Evolutionary conservation across 176 grass and related monocot species (phyloP).

Genomic region (Eleusine coracana): DNA sequence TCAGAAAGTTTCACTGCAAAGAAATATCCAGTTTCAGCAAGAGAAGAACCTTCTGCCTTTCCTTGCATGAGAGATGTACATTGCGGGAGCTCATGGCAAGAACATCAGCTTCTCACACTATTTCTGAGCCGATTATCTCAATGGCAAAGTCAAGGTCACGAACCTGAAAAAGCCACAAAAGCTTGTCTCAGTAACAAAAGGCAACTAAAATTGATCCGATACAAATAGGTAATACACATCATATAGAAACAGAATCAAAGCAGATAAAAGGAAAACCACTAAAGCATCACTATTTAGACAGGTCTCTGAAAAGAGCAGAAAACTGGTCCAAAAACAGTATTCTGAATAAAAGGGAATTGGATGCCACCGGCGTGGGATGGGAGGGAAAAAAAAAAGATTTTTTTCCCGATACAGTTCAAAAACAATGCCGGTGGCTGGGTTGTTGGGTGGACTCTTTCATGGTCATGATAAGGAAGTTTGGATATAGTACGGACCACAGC

Average conservation of each 20-base stretch:
- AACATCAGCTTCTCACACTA: constrained; percentile 86
- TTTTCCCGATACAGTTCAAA: neutral
- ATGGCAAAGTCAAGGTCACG: constrained; percentile 84
- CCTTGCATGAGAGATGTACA: constrained; percentile 55
- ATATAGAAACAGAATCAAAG: neutral
- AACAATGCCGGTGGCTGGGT: neutral
- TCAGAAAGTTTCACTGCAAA: neutral
- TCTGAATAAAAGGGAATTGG: neutral
- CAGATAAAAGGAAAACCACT: constrained; percentile 16
- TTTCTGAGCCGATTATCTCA: constrained; percentile 82
- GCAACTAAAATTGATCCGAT: neutral
- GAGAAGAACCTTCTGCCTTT: constrained; percentile 72
- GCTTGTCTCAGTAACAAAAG: constrained; percentile 23
- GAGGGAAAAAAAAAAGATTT: neutral
- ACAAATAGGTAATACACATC: neutral
- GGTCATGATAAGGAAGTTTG: neutral
- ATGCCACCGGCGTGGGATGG: neutral
- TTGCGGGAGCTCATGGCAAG: constrained; percentile 97
- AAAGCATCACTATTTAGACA: neutral
- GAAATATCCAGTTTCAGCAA: neutral
- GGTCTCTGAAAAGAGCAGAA: neutral
- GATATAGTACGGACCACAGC: neutral
- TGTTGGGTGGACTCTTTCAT: neutral
- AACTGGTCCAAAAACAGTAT: neutral
- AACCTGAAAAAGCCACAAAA: constrained; percentile 59